Base-by-base conservation (phyloP, 192 early-diverging fungal genomes). In the Phycomyces nitens region DNA sequence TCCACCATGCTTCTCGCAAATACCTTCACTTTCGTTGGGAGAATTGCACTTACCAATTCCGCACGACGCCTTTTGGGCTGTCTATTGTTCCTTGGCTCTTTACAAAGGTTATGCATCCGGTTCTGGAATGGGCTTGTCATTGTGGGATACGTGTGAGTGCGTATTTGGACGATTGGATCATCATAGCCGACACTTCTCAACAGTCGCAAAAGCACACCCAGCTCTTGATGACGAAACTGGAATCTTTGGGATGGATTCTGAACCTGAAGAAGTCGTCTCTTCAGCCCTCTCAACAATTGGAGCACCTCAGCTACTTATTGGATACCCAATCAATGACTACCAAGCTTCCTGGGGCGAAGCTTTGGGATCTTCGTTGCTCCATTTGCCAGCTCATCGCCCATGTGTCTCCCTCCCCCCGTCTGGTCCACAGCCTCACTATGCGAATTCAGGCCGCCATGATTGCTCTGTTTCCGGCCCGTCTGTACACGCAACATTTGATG, bases 21-120 rank as follows among this genome's bases (percentile, higher is more conserved):
- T 78, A 58, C 15, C 66, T 74, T 14, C 69, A 62, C 8, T 72
- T 75, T 20, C 51, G 22, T 1, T 75, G 77, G 77, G 5, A 43
- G 29, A 56, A 60, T 6, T 10, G 60, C 12, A 22, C 56, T 3
- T 70, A 66, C 50, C 68, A 70, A 47, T 70, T 70, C 47, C 6
- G 54, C 1, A 62, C 60, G 14, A 56, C 53, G 1, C 53, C 62
- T 14, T 64, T 56, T 44, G 62, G 62, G 2, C 53, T 64, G 0
- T 64, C 62, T 7, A 2, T 44, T n/a, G 52, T 55, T 12, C 52
- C 62, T 8, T 64, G 53, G 57, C 41, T 58, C 20, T 58, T 58
- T 21, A 58, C 57, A 15, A 58, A 58, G 44, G 6, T 58, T 24
- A 42, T 42, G 16, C 23, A 34, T 10, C 60, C 60, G 6, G 51